phyloP scores from a whole-genome alignment of 176 grass and related monocot species.

The Poa pratensis region DNA sequence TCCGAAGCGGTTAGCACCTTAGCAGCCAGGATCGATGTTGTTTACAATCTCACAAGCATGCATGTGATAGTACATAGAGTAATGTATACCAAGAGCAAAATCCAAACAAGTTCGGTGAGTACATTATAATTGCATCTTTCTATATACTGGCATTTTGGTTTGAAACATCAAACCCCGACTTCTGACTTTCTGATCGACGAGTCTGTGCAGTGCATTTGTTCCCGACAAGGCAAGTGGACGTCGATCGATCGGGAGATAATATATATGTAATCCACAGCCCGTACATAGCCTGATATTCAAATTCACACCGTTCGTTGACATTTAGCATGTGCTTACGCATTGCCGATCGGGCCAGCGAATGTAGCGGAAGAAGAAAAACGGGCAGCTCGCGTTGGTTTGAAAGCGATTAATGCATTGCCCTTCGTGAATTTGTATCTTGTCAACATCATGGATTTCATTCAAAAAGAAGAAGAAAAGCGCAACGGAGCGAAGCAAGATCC shows the following conservation, averaged over 20 bases:
- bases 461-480: too few species aligned
- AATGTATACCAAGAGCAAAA: background rate
- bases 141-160: background rate
- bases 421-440: background rate
- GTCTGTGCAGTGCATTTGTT: background rate
- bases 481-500: too few species aligned
- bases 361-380: background rate
- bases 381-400: background rate
- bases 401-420: background rate
- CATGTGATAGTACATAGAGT: background rate
- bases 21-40: background rate
- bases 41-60: background rate
- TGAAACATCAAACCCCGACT: background rate
- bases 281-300: background rate
- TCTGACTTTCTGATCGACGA: background rate
- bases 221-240: too few species aligned
- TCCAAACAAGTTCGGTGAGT: slow-evolving; percentile 15
- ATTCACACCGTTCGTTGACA: background rate
- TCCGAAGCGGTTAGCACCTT: background rate
- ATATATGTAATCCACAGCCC: background rate
- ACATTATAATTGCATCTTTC: background rate
- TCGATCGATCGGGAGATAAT: background rate
- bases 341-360: too few species aligned
- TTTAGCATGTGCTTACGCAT: background rate
- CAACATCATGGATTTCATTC: background rate